Conservation (phyloP, 495 filamentous ascomycete species). For the Rusavskia elegans region DNA sequence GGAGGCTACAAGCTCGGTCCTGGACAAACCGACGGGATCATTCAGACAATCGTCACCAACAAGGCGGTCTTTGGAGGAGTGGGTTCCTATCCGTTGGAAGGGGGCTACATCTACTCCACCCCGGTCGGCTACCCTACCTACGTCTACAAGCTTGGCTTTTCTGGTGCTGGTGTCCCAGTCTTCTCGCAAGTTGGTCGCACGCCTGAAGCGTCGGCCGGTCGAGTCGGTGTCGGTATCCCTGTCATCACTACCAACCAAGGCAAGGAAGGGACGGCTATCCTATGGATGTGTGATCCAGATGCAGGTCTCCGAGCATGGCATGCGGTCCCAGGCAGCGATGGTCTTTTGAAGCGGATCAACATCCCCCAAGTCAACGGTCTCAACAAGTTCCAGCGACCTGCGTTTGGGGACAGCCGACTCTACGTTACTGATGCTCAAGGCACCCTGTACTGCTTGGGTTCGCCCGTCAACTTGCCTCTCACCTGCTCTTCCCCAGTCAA, state of each 20-base stretch:
- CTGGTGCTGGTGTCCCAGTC: constrained; percentile 9
- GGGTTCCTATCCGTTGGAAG: constrained; percentile 19
- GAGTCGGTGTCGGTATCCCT: constrained; percentile 21
- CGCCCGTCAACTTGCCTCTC: constrained; percentile 19
- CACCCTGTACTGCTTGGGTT: constrained; percentile 22
- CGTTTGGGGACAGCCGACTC: constrained; percentile 22
- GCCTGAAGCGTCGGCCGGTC: constrained; percentile 16
- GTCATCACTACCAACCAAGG: constrained; percentile 25
- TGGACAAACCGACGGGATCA: constrained; percentile 15
- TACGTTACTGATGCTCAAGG: constrained; percentile 24
- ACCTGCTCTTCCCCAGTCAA: constrained; percentile 16
- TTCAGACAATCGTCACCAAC: constrained; percentile 11
- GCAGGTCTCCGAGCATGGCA: constrained; percentile 22
- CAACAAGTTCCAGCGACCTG: constrained; percentile 22
- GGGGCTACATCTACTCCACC: constrained; percentile 24
- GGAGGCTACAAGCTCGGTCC: constrained; percentile 16
- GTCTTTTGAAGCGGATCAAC: constrained; percentile 10
- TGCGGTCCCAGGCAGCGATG: constrained; percentile 10
- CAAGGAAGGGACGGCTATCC: constrained; percentile 23
- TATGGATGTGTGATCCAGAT: constrained; percentile 27
- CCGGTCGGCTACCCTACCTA: constrained; percentile 17
- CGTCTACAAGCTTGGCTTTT: constrained; percentile 22
- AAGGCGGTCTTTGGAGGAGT: constrained; percentile 9
- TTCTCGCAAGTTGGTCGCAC: constrained; percentile 17
- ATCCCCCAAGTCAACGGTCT: constrained; percentile 14